A percentile compares a stretch with the other conserved stretches of the same genome.
phyloP scores from a whole-genome alignment of 352 stramenopile genomes.

The Phytopythium delawarense region DNA sequence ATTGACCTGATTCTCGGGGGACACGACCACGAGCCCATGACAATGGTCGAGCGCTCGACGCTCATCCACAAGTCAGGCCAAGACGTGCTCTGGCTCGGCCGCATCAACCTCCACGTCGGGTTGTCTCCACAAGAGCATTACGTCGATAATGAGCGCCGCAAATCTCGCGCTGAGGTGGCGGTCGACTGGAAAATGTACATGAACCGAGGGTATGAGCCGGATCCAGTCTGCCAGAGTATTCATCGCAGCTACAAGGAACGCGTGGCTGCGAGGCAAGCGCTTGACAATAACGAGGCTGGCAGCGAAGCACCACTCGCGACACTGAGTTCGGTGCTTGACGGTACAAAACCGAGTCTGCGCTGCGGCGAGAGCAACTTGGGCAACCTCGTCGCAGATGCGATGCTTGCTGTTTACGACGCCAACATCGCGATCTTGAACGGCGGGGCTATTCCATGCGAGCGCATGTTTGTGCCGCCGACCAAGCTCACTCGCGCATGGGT shows the following conservation, averaged over 20 bases:
- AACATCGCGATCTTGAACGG: neutral
- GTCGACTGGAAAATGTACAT: constrained; percentile 3
- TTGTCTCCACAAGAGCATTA: neutral
- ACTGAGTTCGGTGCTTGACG: neutral
- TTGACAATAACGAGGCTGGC: neutral
- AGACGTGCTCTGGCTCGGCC: constrained; percentile 83
- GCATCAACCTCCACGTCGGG: constrained; percentile 55
- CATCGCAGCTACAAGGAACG: neutral
- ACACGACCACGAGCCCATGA: constrained; percentile 91
- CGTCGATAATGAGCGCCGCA: neutral
- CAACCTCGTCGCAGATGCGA: neutral
- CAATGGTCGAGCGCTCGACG: constrained; percentile 57
- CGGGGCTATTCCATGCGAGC: neutral
- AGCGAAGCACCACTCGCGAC: neutral
- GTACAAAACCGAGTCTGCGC: neutral
- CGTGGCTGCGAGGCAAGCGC: neutral
- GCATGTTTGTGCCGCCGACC: neutral
- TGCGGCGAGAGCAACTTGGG: neutral
- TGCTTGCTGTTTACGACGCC: neutral
- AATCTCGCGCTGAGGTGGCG: neutral
- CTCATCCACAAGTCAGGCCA: constrained; percentile 26
- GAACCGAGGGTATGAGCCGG: constrained; percentile 2
- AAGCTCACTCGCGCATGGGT: constrained; percentile 1
- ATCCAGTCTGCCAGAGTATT: neutral
- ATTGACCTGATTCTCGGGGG: constrained; percentile 88